Percentiles rank a stretch among this genome's conserved stretches.
Conservation (phyloP, 164 flowering plant species). For the Cinnamomum micranthum region DNA sequence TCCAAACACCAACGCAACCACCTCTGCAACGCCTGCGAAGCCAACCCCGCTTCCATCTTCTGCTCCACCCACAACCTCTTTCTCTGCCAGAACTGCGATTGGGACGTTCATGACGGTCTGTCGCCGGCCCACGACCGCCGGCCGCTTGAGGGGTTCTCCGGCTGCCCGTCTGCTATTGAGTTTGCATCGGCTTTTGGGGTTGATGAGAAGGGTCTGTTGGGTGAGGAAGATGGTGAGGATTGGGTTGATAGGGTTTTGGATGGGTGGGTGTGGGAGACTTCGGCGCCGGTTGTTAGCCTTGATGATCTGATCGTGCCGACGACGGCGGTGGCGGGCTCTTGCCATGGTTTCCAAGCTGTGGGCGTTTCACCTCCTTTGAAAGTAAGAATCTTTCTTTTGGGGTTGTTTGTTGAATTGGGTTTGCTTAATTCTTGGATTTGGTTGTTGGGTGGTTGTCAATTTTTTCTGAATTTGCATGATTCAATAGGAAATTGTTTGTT, state of each 20-base stretch:
- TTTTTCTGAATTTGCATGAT: neutral
- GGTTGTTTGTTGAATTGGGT: neutral
- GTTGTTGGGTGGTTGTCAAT: neutral
- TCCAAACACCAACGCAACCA: conserved; percentile 58
- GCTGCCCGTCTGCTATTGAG: conserved; percentile 59
- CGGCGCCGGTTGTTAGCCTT: conserved; percentile 32
- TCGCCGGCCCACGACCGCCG: conserved; percentile 43
- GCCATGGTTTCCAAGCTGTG: conserved; percentile 47
- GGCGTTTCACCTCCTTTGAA: conserved; percentile 68
- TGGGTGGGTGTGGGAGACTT: conserved; percentile 62
- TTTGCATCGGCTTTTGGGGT: conserved; percentile 47
- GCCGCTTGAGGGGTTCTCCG: conserved; percentile 65
- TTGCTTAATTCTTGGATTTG: neutral
- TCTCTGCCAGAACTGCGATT: conserved; percentile 79
- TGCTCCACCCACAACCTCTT: conserved; percentile 55
- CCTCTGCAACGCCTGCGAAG: conserved; percentile 66
- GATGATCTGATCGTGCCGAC: conserved; percentile 52
- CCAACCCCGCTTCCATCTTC: conserved; percentile 51
- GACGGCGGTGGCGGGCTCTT: conserved; percentile 17
- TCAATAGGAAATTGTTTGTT: neutral
- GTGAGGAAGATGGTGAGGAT: conserved; percentile 8
- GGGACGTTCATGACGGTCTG: conserved; percentile 49
- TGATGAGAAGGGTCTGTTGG: conserved; percentile 39
- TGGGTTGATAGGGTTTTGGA: conserved; percentile 31
- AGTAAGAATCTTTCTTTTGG: conserved; percentile 28